phyloP scores from a whole-genome alignment of 441 rosid genomes.

The Brassica hybrid region DNA sequence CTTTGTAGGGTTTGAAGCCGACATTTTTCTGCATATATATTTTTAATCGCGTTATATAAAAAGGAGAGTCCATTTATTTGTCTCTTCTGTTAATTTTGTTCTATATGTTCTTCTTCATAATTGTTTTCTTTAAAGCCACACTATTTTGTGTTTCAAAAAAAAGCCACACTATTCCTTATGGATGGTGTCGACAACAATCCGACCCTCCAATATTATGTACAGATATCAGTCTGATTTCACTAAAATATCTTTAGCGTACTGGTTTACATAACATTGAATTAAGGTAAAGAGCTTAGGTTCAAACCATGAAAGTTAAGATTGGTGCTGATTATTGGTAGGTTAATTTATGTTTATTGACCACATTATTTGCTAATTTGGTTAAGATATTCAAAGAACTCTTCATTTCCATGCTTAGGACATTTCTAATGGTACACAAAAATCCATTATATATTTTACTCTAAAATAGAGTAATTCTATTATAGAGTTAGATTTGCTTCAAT shows the following conservation, averaged over 20 bases:
- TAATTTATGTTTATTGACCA: conserved; percentile 38
- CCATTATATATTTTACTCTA: too few species aligned
- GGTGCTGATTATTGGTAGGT: conserved; percentile 20
- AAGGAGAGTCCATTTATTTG: conserved; percentile 37
- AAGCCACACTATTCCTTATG: conserved; percentile 28
- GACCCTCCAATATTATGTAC: too few species aligned
- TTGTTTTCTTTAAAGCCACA: conserved; percentile 18
- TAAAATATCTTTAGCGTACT: too few species aligned
- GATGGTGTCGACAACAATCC: not conserved
- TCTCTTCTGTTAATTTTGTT: conserved; percentile 36
- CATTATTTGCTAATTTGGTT: conserved; percentile 15
- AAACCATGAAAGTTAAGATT: too few species aligned
- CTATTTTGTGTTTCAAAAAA: too few species aligned
- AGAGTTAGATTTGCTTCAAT: too few species aligned
- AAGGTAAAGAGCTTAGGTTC: too few species aligned
- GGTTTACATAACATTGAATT: too few species aligned
- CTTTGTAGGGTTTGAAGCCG: conserved; percentile 71
- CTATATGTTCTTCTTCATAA: conserved; percentile 18
- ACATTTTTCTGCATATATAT: conserved; percentile 44
- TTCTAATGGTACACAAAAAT: too few species aligned
- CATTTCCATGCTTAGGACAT: not conserved
- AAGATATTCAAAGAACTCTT: conserved; percentile 25
- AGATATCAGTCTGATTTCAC: too few species aligned
- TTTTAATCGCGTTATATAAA: conserved; percentile 37
- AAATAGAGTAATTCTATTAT: too few species aligned